Base-by-base conservation (phyloP, 495 filamentous ascomycete species). In the Penicillium arizonense region DNA sequence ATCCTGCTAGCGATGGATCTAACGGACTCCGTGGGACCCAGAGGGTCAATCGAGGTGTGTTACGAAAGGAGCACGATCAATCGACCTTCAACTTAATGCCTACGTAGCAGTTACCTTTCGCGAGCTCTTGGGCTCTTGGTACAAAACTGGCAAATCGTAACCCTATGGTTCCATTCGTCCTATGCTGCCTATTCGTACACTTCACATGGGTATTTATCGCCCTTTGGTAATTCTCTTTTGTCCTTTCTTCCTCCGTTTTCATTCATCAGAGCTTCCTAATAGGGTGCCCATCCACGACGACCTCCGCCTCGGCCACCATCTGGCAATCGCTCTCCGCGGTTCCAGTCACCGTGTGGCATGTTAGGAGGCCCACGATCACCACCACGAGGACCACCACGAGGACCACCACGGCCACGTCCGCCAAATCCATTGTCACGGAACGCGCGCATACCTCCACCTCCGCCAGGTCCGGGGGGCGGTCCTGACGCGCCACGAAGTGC, bases 361-460 rank as follows among this genome's bases (percentile, higher is more conserved):
- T 64, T 46, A 9, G 45, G 40, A 54, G 44, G 50, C n/a, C 44
- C 44, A 28, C 56, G 54, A 43, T 69, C 67, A 47, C 69, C 58
- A 35, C 58, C 62, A 65, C 52, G 64, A 62, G 49, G 38, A 37
- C 69, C 70, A 28, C 65, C 72, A 14, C 59, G 61, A 35, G 61
- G 61, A 13, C 61, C 61, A 35, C 53, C 50, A 39, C 54, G 57
- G 10, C 57, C 50, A 50, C 24, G 55, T 47, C 64, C 60, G 48
- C 67, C 59, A 63, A 72, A 75, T 33, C 71, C 76, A 69, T 71
- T 76, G 50, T 80, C 77, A 40, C 73, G 67, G 58, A 75, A 76
- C 26, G 73, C 78, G 45, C 76, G 67, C 75, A 76, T 76, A 6
- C 70, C 65, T 12, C 65, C 67, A 38, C 47, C 47, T 33, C 47